Evolutionary conservation across 2,329 filamentous ascomycete genomes (phyloP).

Genomic region (Paramyrothecium sp.): DNA sequence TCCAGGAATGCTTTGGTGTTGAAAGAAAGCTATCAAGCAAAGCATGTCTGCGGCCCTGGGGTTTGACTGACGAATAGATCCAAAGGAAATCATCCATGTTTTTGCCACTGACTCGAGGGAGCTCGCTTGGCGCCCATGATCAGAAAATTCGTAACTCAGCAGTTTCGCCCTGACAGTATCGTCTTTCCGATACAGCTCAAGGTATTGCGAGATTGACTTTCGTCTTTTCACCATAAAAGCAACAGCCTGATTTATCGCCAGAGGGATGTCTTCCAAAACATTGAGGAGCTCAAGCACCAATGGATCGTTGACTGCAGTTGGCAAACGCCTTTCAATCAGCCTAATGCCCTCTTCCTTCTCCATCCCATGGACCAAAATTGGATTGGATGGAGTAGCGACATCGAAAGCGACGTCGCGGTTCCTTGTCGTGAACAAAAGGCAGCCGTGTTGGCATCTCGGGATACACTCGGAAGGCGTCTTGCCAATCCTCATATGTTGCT

Average conservation of each 20-base stretch:
- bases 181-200: conserved; percentile 4
- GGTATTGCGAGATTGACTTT: conserved; percentile 2
- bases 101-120: conserved; percentile 3
- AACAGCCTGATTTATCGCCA: conserved; percentile 5
- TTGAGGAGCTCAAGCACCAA: not conserved
- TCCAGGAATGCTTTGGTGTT: conserved; percentile 5
- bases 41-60: conserved; percentile 5
- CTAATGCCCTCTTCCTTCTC: not conserved
- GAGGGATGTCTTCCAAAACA: conserved; percentile 4
- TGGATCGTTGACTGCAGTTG: not conserved
- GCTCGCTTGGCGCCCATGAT: not conserved
- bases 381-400: not conserved
- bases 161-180: conserved; percentile 2
- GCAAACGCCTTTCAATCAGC: conserved; percentile 1
- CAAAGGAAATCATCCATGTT: conserved; percentile 4
- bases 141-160: conserved; percentile 4
- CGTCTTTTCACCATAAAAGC: conserved; percentile 5
- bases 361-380: conserved; percentile 2
- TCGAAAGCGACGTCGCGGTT: conserved; percentile 7
- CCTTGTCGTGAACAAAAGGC: conserved; percentile 4
- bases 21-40: conserved; percentile 7
- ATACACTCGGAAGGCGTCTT: conserved; percentile 7
- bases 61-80: conserved; percentile 4
- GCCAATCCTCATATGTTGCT: not conserved
- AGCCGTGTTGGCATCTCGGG: not conserved